Evolutionary conservation across 352 stramenopile species (phyloP), one percentile per base, ranked within the genome.

Genomic region (Globisporangium takayamanum): DNA sequence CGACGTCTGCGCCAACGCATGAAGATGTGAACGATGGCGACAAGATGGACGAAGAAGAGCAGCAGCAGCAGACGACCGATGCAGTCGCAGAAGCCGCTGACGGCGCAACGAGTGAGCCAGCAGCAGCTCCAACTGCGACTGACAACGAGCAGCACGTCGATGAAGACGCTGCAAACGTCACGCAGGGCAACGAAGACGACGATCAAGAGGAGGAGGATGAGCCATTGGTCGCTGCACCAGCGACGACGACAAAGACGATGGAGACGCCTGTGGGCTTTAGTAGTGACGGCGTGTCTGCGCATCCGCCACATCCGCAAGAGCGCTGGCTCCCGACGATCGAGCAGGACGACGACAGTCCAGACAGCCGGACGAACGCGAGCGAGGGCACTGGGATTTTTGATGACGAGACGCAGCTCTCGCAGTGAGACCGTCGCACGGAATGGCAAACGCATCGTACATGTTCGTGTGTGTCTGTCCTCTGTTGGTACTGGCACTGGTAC

Each of bases 351-450:
- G 49, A 55, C 42, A 55, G 44, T 26, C 10, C 53, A 20, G 54
- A 67, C 44, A 72, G 47, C 44, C 58, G 73, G 47, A 26, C 53
- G 36, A 67, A 67, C 5, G 33, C 33, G 7, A 14, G 33, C 7
- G 69, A 72, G 26, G 62, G 59, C 42, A 57, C 52, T 14, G 60
- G 54, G 26, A 64, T 77, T 62, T 77, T 77, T 66, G 69, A 74
- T 41, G 67, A 77, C 37, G 64, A 74, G 64, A 74, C 67, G 10
- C 69, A 77, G 47, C 47, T 77, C 1, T 77, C 69, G 5, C 52
- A 56, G 7, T 67, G 47, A 52, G 25, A 53, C 12, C 18, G 41
- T 18, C 14, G 16, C 46, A 15, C 18, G 33, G 37, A 30, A 41
- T 20, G n/a, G 33, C 33, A 12, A 1, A 12, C 1, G 33, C 33